Percentiles rank a stretch among this genome's conserved stretches.
phyloP scores from a whole-genome alignment of 176 grass and related monocot genomes.

The Avena insularis region DNA sequence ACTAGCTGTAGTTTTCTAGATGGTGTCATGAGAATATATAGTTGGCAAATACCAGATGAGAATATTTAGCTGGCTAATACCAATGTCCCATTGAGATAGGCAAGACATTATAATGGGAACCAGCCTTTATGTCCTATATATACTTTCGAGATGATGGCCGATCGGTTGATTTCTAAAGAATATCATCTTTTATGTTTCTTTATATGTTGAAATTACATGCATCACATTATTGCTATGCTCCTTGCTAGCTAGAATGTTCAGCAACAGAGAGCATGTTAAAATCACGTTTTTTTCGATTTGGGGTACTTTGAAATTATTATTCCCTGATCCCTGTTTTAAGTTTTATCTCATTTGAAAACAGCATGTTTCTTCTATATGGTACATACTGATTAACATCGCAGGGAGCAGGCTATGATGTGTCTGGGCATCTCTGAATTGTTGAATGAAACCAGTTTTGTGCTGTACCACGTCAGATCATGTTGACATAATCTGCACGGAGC shows the following conservation, averaged over 20 bases:
- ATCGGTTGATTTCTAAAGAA: background rate
- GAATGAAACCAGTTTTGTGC: background rate
- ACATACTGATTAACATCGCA: background rate
- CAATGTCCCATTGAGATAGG: conserved; percentile 11
- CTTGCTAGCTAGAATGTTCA: conserved; percentile 14
- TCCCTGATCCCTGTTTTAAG: background rate
- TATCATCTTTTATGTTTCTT: background rate
- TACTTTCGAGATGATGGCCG: background rate
- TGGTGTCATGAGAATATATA: conserved; percentile 42
- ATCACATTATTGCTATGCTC: background rate
- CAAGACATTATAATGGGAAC: conserved; percentile 36
- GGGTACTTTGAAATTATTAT: conserved; percentile 10
- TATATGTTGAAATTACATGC: background rate
- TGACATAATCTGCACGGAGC: background rate
- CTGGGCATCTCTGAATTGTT: background rate
- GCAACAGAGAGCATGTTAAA: background rate
- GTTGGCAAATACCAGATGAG: conserved; percentile 28
- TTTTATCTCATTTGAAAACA: background rate
- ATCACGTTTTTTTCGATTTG: background rate
- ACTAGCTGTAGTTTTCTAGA: conserved; percentile 46
- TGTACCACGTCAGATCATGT: background rate
- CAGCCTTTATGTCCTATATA: conserved; percentile 16
- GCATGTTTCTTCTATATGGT: background rate
- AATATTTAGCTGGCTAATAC: conserved; percentile 36
- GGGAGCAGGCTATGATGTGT: background rate